A percentile compares a stretch with the other conserved stretches of the same genome.
These are phyloP conservation scores for Annulohypoxylon moriforme DNA, from an alignment of 495 filamentous ascomycete genomes.

Conservation along the genomic window DNA sequence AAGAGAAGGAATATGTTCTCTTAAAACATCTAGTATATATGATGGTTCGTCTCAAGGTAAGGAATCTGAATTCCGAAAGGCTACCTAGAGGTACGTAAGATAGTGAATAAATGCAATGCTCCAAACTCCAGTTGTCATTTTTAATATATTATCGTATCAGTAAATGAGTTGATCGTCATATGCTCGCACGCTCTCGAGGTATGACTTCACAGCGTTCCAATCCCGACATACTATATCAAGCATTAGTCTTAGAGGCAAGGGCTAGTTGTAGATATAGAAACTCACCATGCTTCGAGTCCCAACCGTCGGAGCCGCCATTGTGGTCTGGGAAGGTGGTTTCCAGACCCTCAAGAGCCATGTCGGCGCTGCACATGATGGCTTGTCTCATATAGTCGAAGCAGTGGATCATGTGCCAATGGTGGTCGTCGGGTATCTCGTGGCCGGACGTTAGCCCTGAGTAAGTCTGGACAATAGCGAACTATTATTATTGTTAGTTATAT, in stretches of 20 bases:
- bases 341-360: constrained; percentile 57
- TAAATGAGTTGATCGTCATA: constrained; percentile 61
- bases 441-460: constrained; percentile 57
- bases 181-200: constrained; percentile 58
- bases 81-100: neutral
- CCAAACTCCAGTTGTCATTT: constrained; percentile 14
- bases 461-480: constrained; percentile 59
- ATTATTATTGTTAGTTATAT: constrained; percentile 1
- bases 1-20: neutral
- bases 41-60: neutral
- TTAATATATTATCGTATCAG: constrained; percentile 25
- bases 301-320: constrained; percentile 60
- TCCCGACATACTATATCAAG: constrained; percentile 53
- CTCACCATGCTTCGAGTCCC: constrained; percentile 60
- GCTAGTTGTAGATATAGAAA: neutral
- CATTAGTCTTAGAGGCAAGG: constrained; percentile 4
- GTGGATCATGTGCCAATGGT: constrained; percentile 64
- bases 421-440: constrained; percentile 55
- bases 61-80: neutral
- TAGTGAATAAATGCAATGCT: neutral
- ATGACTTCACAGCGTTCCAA: constrained; percentile 52
- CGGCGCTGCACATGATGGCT: constrained; percentile 59
- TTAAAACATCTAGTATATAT: neutral
- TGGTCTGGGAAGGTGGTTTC: constrained; percentile 60
- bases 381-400: constrained; percentile 62